A percentile compares a stretch with the other conserved stretches of the same genome.
Conservation (phyloP, 345 rosid genomes). For the Balakata baccata region DNA sequence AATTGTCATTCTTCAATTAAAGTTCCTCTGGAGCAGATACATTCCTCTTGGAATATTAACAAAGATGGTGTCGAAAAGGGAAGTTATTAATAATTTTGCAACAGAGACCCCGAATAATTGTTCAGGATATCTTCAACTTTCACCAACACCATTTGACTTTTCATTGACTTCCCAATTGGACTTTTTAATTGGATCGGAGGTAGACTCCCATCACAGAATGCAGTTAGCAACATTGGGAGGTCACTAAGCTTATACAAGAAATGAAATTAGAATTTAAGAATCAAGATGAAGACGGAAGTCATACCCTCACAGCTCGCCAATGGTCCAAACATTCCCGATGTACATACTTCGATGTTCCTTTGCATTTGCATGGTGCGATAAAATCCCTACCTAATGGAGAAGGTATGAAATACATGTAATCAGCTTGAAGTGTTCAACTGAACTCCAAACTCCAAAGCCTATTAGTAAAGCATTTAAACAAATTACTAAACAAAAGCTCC, state of each 20-base stretch:
- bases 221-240: neutral
- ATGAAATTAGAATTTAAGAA: neutral
- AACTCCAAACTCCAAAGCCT: neutral
- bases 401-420: neutral
- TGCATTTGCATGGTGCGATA: constrained; percentile 98
- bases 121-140: neutral
- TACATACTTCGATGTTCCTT: constrained; percentile 95
- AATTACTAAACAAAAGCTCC: constrained; percentile 4
- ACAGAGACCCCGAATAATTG: neutral
- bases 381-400: constrained; percentile 84
- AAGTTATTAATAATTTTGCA: neutral
- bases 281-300: neutral
- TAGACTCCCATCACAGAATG: neutral
- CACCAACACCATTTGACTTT: neutral
- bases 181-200: neutral
- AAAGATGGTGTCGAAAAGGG: neutral
- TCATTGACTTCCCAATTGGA: neutral
- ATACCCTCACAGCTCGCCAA: constrained; percentile 94
- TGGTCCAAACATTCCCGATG: constrained; percentile 98
- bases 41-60: neutral
- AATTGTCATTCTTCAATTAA: neutral
- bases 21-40: neutral
- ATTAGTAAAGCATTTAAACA: neutral
- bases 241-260: constrained; percentile 2
- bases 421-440: constrained; percentile 4